A percentile compares a stretch with the other conserved stretches of the same genome.
Conservation (phyloP, 495 filamentous ascomycete genomes). For the Tricharina praecox region DNA sequence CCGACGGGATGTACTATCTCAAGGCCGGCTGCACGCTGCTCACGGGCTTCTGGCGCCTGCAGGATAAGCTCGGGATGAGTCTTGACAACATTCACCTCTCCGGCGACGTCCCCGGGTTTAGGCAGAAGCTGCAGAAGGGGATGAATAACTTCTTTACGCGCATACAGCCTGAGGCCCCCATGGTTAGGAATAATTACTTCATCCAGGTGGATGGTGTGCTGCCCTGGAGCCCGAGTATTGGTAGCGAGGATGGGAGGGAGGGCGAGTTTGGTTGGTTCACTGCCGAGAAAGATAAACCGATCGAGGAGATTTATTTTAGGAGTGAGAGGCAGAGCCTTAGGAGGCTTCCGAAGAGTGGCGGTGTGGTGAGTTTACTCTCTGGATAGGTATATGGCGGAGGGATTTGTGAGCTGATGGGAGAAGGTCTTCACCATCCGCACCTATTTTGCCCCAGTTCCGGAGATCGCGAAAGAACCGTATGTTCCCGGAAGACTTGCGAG, state of each 20-base stretch:
- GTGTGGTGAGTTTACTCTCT: slow-evolving; percentile 32
- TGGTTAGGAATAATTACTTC: slow-evolving; percentile 54
- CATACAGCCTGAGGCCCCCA: slow-evolving; percentile 45
- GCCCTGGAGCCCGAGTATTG: slow-evolving; percentile 59
- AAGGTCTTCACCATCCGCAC: slow-evolving; percentile 57
- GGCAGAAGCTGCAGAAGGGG: slow-evolving; percentile 61
- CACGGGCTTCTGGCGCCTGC: slow-evolving; percentile 72
- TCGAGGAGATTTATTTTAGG: slow-evolving; percentile 61
- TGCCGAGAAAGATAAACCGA: slow-evolving; percentile 58
- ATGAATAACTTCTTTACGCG: slow-evolving; percentile 67
- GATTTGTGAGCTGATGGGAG: background rate
- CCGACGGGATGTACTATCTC: slow-evolving; percentile 71
- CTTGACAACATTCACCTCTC: slow-evolving; percentile 70
- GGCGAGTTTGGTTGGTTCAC: slow-evolving; percentile 50
- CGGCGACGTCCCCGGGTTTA: slow-evolving; percentile 63
- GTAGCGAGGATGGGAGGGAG: slow-evolving; percentile 45
- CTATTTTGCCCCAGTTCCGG: slow-evolving; percentile 55
- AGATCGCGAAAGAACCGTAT: slow-evolving; percentile 48
- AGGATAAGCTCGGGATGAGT: slow-evolving; percentile 72
- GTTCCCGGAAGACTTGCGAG: slow-evolving; percentile 56
- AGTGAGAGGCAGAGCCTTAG: slow-evolving; percentile 65
- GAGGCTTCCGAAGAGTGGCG: slow-evolving; percentile 54
- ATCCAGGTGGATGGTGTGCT: slow-evolving; percentile 59
- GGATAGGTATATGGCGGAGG: background rate
- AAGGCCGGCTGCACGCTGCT: slow-evolving; percentile 65